Conservation (phyloP, 164 flowering plant species). For the Stephania yunnanensis region DNA sequence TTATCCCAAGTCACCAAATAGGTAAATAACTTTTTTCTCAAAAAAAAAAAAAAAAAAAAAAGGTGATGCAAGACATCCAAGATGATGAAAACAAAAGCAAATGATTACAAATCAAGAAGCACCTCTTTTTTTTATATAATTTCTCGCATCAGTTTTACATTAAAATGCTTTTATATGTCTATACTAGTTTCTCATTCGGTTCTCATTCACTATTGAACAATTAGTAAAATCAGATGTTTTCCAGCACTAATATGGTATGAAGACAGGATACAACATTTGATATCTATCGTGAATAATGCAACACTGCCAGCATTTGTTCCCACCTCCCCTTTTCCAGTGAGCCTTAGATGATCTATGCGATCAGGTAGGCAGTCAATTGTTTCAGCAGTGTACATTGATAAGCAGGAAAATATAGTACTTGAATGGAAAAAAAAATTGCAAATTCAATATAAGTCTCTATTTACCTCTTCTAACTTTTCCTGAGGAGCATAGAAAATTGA, state of each 20-base stretch:
- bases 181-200: neutral
- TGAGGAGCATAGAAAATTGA: conserved; percentile 80
- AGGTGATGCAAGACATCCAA: neutral
- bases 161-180: neutral
- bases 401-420: neutral
- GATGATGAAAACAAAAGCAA: neutral
- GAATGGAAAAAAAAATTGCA: neutral
- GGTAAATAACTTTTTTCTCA: neutral
- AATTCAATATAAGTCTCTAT: neutral
- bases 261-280: no score
- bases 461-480: conserved; percentile 80
- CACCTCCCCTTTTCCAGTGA: no score
- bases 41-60: neutral
- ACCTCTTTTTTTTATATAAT: neutral
- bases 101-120: neutral
- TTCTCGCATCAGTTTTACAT: neutral
- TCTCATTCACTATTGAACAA: neutral
- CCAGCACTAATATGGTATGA: neutral
- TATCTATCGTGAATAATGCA: no score
- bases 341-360: neutral
- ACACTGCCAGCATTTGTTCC: no score
- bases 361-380: neutral
- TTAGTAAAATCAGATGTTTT: neutral
- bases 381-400: neutral
- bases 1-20: neutral